Evolutionary conservation across 169 alveolate genomes (phyloP), one percentile per base, ranked within the genome.

Genomic region (Plasmodium falciparum): DNA sequence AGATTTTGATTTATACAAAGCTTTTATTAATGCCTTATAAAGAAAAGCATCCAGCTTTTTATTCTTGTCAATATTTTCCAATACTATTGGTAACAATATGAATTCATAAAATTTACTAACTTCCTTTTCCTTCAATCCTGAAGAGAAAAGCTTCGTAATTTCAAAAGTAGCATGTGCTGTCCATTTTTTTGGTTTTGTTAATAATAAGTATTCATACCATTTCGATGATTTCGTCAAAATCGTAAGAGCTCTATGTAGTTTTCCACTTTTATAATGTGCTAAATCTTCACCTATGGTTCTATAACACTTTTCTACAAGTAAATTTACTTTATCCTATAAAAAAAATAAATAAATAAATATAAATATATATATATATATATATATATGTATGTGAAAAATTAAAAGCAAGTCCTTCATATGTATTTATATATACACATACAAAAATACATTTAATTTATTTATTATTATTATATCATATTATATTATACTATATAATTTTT

Each of bases 121-220:
- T 52, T 78, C 97, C 58, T 95, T 88, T 12, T 95, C 96, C 39
- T 93, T 94, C 93, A 97, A 92, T 47, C 95, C 96, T 7, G 99
- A 96, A 8, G 98, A 93, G 88, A 98, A 98, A 13, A 97, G 93
- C 54, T 93, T 95, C 0, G 98, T 96, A 0, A 98, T 99, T 71
- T 97, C 98, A 88, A 91, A 94, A 95, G 97, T 95, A 20, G 99
- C 99, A 72, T 97, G 97, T 20, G 98, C 97, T 49, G 98, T 93
- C 99, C 99, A 98, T 76, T 97, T 95, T 47, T 93, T 94, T 8
- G 99, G 99, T 66, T 94, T 95, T 2, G 99, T 97, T 67, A 97
- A 90, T 75, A 93, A 92, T 20, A 98, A 71, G 15, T 97, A 86
- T 78, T 97, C 98, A 90, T 96, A 97, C 99, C 99, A 98, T 88